Conservation (phyloP, 768 basidiomycete genomes). For the Wakefieldia striispora region DNA sequence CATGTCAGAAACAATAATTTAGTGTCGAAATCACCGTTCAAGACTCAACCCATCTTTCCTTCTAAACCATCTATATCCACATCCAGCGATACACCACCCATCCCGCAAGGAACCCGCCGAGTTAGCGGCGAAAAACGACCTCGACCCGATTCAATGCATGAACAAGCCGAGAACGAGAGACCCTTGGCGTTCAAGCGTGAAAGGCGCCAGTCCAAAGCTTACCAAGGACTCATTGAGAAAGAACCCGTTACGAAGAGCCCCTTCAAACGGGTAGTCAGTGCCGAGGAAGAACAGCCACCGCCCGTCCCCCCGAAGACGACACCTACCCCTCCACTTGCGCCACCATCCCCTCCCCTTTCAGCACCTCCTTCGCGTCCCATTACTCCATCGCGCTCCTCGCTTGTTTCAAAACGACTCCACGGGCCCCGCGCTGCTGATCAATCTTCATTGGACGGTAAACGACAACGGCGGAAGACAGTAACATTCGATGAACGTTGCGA, state of each 20-base stretch:
- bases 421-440: constrained; percentile 65
- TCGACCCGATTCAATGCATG: constrained; percentile 67
- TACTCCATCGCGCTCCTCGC: constrained; percentile 53
- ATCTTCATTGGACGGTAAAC: constrained; percentile 30
- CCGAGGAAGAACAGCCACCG: constrained; percentile 31
- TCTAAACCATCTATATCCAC: constrained; percentile 26
- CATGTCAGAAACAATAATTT: constrained; percentile 76
- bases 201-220: constrained; percentile 71
- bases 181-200: constrained; percentile 69
- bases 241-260: constrained; percentile 84
- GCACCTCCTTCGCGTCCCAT: constrained; percentile 42
- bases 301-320: constrained; percentile 26
- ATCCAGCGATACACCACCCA: constrained; percentile 5
- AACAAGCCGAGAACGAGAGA: constrained; percentile 70
- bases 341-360: constrained; percentile 30
- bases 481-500: constrained; percentile 79
- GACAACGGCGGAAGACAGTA: constrained; percentile 71
- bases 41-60: constrained; percentile 57
- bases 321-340: constrained; percentile 7
- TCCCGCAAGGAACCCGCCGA: constrained; percentile 34
- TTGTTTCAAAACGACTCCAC: constrained; percentile 70
- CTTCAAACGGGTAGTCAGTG: constrained; percentile 45
- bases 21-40: constrained; percentile 86
- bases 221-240: constrained; percentile 69
- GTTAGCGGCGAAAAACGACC: constrained; percentile 80